Evolutionary conservation across 2,329 filamentous ascomycete genomes (phyloP).

Genomic region (Bipolaris oryzae): DNA sequence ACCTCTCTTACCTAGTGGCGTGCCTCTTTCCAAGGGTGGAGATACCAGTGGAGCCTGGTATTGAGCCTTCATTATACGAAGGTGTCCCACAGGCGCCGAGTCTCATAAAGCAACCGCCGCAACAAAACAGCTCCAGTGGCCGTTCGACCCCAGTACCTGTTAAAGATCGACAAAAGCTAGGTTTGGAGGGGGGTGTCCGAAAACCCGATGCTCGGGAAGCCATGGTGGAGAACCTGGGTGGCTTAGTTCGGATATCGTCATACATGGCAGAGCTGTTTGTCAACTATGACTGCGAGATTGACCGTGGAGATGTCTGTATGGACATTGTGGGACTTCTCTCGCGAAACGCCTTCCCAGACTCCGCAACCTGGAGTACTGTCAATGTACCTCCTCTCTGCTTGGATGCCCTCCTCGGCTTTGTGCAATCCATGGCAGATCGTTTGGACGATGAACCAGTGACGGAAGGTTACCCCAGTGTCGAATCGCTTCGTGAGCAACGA

Average conservation of each 20-base stretch:
- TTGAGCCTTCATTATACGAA: slow-evolving; percentile 88
- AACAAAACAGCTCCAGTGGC: slow-evolving; percentile 71
- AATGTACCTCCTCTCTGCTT: slow-evolving; percentile 95
- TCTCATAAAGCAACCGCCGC: slow-evolving; percentile 77
- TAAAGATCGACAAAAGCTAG: slow-evolving; percentile 89
- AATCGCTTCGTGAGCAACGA: slow-evolving; percentile 71
- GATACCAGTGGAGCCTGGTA: slow-evolving; percentile 87
- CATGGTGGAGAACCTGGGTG: slow-evolving; percentile 96
- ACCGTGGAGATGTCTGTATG: slow-evolving; percentile 89
- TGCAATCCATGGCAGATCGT: slow-evolving; percentile 89
- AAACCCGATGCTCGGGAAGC: slow-evolving; percentile 96
- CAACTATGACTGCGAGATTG: slow-evolving; percentile 96
- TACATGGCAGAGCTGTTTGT: slow-evolving; percentile 96
- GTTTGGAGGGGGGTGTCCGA: slow-evolving; percentile 86
- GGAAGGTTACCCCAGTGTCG: slow-evolving; percentile 71
- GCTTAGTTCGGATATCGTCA: slow-evolving; percentile 86
- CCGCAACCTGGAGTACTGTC: slow-evolving; percentile 97
- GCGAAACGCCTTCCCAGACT: slow-evolving; percentile 93
- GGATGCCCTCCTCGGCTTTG: slow-evolving; percentile 86
- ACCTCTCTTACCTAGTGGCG: slow-evolving; percentile 89
- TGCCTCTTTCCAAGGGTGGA: slow-evolving; percentile 94
- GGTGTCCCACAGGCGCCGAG: slow-evolving; percentile 92
- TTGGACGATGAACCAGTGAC: slow-evolving; percentile 71
- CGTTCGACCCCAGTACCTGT: slow-evolving; percentile 88
- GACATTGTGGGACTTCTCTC: slow-evolving; percentile 93